Evolutionary conservation across 106 monocot genomes (phyloP).

Genomic region (Vanilla planifolia): DNA sequence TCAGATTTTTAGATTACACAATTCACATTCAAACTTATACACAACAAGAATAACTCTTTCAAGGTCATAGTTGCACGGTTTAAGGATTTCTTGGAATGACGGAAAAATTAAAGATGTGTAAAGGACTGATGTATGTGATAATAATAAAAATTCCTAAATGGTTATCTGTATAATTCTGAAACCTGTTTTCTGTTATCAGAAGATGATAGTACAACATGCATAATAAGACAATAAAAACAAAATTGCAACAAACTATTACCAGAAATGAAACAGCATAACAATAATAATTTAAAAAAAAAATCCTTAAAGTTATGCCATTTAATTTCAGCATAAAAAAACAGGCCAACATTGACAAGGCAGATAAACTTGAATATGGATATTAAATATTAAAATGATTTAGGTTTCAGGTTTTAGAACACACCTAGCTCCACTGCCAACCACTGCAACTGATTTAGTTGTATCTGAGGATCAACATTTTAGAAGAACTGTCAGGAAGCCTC

Average conservation of each 20-base stretch:
- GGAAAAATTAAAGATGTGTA: background rate
- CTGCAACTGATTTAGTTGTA: conserved; percentile 55
- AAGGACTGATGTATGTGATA: background rate
- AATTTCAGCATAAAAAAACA: background rate
- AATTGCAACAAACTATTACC: background rate
- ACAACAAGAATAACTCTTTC: too few species aligned
- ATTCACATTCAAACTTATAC: too few species aligned
- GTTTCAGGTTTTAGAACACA: conserved; percentile 4
- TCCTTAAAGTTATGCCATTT: background rate
- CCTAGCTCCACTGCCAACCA: conserved; percentile 87
- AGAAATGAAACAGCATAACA: background rate
- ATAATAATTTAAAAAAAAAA: background rate
- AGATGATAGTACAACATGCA: background rate
- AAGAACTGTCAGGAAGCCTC: conserved; percentile 1
- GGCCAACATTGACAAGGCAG: background rate
- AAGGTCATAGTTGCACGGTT: background rate
- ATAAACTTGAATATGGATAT: background rate
- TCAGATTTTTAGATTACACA: too few species aligned
- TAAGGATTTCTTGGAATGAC: background rate
- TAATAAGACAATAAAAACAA: background rate
- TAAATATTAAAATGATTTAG: background rate
- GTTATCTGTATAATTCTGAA: background rate
- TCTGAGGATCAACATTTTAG: conserved; percentile 18
- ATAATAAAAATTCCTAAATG: background rate
- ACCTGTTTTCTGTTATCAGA: background rate